phyloP scores from a whole-genome alignment of 768 basidiomycete species.

The Dioszegia crocea region DNA sequence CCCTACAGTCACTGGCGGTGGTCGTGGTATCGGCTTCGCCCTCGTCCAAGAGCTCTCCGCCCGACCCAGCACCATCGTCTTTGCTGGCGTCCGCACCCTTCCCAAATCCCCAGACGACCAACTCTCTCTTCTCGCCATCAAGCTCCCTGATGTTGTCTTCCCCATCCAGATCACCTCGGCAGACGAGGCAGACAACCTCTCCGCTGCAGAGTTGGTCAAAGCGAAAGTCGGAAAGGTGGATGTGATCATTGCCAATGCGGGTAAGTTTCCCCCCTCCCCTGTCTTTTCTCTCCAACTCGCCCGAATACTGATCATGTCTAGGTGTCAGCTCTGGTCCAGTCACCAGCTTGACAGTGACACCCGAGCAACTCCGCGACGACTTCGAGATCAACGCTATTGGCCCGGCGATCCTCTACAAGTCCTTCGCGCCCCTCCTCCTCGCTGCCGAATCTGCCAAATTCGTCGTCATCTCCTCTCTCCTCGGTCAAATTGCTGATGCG shows the following conservation, averaged over 20 bases:
- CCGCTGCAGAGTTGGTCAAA: constrained; percentile 23
- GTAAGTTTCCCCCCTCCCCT: constrained; percentile 7
- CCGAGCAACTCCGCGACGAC: background rate
- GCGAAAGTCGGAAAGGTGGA: constrained; percentile 31
- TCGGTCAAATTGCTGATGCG: constrained; percentile 5
- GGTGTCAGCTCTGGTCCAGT: background rate
- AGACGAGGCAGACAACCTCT: constrained; percentile 21
- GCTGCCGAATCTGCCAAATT: constrained; percentile 1
- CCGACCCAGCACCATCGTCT: constrained; percentile 20
- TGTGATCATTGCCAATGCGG: constrained; percentile 36
- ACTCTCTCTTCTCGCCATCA: constrained; percentile 5
- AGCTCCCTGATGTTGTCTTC: constrained; percentile 9
- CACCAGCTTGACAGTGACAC: background rate
- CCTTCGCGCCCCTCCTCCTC: constrained; percentile 7
- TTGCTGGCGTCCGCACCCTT: constrained; percentile 19
- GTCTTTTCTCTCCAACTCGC: background rate
- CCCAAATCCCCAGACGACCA: constrained; percentile 3
- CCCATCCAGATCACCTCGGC: constrained; percentile 20
- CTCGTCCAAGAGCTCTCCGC: constrained; percentile 20
- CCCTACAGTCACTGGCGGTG: constrained; percentile 27
- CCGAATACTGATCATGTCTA: background rate
- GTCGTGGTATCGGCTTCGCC: constrained; percentile 28
- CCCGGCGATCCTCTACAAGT: constrained; percentile 13
- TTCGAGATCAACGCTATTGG: constrained; percentile 17
- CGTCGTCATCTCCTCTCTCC: constrained; percentile 15